Conservation (phyloP, 2,329 filamentous ascomycete genomes). For the Xylariaceae sp. region DNA sequence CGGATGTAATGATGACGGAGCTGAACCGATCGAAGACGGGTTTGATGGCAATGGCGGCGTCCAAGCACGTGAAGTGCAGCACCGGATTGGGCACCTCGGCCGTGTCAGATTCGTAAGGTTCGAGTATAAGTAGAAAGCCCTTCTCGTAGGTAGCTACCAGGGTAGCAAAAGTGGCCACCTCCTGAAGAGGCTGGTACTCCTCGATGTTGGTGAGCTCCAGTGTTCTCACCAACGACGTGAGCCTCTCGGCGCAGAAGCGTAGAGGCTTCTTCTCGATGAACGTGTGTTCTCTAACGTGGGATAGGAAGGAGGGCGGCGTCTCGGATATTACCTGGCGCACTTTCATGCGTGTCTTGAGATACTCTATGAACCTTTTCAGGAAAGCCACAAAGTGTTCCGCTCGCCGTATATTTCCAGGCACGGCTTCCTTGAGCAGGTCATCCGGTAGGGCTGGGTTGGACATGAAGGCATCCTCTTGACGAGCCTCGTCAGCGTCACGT, state of each 20-base stretch:
- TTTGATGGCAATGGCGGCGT: slow-evolving; percentile 96
- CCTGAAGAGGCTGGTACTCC: slow-evolving; percentile 93
- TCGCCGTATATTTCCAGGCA: slow-evolving; percentile 92
- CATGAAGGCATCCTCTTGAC: slow-evolving; percentile 96
- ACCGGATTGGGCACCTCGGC: slow-evolving; percentile 95
- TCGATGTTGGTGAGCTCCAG: slow-evolving; percentile 96
- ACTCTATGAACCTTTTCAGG: slow-evolving; percentile 94
- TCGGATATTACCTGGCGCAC: slow-evolving; percentile 96
- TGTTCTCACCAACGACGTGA: slow-evolving; percentile 91
- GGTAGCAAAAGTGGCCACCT: slow-evolving; percentile 96
- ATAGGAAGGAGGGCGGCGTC: slow-evolving; percentile 88
- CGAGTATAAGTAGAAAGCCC: slow-evolving; percentile 92
- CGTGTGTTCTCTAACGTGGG: slow-evolving; percentile 90
- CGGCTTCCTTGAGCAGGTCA: slow-evolving; percentile 90
- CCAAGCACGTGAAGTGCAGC: slow-evolving; percentile 94
- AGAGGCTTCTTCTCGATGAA: slow-evolving; percentile 97
- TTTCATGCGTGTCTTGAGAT: slow-evolving; percentile 97
- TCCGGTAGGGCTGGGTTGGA: slow-evolving; percentile 92
- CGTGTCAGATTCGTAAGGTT: slow-evolving; percentile 93
- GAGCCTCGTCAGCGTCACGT: slow-evolving; percentile 80
- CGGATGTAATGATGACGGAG: slow-evolving; percentile 97
- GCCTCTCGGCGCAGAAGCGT: slow-evolving; percentile 87
- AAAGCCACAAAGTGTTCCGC: slow-evolving; percentile 97
- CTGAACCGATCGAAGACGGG: slow-evolving; percentile 97
- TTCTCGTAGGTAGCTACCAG: slow-evolving; percentile 96